Evolutionary conservation across 768 basidiomycete species (phyloP), one percentile per base, ranked within the genome.

Genomic region (Cystobasidium onofrii): DNA sequence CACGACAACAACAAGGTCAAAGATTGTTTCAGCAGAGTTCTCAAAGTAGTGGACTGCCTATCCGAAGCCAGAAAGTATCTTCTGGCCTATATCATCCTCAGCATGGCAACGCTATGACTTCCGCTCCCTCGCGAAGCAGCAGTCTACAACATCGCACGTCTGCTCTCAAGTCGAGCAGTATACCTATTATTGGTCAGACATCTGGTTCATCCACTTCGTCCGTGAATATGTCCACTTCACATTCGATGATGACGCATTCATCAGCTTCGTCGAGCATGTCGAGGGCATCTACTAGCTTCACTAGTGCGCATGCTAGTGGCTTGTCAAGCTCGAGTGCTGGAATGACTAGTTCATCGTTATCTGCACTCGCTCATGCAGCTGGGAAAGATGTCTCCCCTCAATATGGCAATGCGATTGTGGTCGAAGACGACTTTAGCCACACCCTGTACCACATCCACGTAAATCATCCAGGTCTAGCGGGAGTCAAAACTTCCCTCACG

Each of bases 401-500:
- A 6, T 20, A 7, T n/a, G n/a, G n/a, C 18, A 6, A 54, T 54
- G 52, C 52, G 10, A 6, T 10, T 29, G 52, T 20, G 25, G 20
- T 6, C 13, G 33, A 27, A 29, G 57, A 60, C 15, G 31, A 15
- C 33, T 27, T n/a, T 20, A n/a, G 52, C n/a, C 52, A 29, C 20
- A 54, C 20, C 18, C 52, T 34, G 12, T 60, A 60, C 33, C 33
- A 60, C 33, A 60, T 60, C 6, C 25, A 71, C 29, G n/a, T 27
- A 4, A 29, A 27, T 41, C 69, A 71, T 44, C 69, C 69, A 1
- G 33, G 25, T 41, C 52, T 71, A 17, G 50, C 43, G 20, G 72
- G 72, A 74, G 73, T 75, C 41, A 75, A 75, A 50, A 75, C 75
- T 23, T 73, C 70, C 31, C 50, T 46, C 50, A 71, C 70, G 17